These are phyloP conservation scores for Immersiporthe knoxdaviesiana DNA, from an alignment of 2,329 filamentous ascomycete species.

Conservation along the genomic window DNA sequence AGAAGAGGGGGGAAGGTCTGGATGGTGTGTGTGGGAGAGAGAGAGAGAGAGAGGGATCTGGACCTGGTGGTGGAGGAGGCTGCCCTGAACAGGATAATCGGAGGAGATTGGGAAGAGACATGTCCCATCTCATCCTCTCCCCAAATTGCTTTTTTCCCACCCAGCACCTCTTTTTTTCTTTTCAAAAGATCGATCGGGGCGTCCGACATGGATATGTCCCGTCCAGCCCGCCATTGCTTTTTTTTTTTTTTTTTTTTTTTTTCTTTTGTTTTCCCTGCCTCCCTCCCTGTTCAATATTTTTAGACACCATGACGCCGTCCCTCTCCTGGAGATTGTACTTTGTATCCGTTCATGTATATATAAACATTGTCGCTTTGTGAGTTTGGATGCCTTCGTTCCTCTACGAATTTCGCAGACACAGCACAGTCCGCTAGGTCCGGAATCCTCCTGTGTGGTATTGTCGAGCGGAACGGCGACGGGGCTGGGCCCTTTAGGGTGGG, in stretches of 20 bases:
- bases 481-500: background rate
- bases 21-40: background rate
- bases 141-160: background rate
- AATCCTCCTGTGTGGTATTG: background rate
- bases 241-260: background rate
- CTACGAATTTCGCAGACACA: background rate
- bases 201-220: background rate
- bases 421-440: background rate
- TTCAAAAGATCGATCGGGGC: conserved; percentile 5
- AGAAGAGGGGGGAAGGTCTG: background rate
- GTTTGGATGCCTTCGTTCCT: background rate
- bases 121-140: conserved; percentile 1
- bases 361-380: background rate
- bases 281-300: background rate
- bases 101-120: conserved; percentile 4
- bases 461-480: conserved; percentile 9
- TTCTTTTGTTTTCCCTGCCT: too few relatives aligned
- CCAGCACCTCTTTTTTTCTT: background rate
- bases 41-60: background rate
- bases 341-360: too few relatives aligned
- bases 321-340: background rate
- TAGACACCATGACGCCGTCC: background rate
- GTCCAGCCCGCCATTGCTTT: background rate
- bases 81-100: background rate
- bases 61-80: background rate